Conservation (phyloP, 1,139 yeast genomes). For the Blastobotrys buckinghamii region DNA sequence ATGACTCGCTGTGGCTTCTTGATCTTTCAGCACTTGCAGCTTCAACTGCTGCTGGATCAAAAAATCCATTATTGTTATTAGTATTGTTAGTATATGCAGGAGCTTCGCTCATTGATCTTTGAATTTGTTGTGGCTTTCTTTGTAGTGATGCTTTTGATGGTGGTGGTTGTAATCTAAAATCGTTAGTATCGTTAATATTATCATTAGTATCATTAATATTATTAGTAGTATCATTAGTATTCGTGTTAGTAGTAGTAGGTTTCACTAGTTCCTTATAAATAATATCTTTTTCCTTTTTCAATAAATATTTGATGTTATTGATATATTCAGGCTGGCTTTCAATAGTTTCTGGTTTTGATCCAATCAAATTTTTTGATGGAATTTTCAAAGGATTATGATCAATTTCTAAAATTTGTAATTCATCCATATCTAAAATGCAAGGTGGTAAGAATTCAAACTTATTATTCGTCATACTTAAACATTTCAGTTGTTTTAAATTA, state of each 20-base stretch:
- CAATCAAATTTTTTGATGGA: conserved; percentile 42
- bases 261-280: conserved; percentile 12
- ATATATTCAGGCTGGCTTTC: conserved; percentile 48
- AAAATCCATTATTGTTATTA: background rate
- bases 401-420: conserved; percentile 58
- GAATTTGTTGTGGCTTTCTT: conserved; percentile 10
- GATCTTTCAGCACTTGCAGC: conserved; percentile 37
- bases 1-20: conserved; percentile 53
- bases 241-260: too few relatives aligned
- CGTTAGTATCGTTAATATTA: background rate
- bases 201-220: background rate
- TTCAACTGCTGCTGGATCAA: conserved; percentile 2
- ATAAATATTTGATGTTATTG: conserved; percentile 43
- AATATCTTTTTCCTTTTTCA: conserved; percentile 25
- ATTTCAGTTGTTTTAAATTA: conserved; percentile 38
- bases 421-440: conserved; percentile 46
- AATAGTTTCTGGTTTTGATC: conserved; percentile 33
- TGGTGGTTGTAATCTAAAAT: conserved; percentile 10
- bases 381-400: conserved; percentile 59
- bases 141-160: conserved; percentile 8
- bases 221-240: background rate
- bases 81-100: conserved; percentile 1
- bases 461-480: conserved; percentile 61
- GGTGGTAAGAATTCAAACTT: conserved; percentile 54
- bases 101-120: conserved; percentile 12